Evolutionary conservation across 257 asterid species (phyloP), one percentile per base, ranked within the genome.

Genomic region (Knoxia roxburghii): DNA sequence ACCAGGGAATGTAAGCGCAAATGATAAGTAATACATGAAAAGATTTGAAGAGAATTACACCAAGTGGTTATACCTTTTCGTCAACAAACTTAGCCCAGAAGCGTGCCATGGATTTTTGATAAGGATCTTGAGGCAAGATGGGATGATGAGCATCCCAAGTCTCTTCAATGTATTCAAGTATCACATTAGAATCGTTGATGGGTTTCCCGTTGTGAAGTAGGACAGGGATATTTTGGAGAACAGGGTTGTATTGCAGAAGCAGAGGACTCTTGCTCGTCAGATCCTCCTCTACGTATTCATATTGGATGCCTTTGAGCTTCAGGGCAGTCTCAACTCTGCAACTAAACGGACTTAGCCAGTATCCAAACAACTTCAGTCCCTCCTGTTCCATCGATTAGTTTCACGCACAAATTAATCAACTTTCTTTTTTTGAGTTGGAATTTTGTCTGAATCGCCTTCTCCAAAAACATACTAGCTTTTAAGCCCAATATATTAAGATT

Each of bases 121-220:
- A 67, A 2, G 84, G 88, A 53, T 84, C 73, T 43, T 77, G 41
- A 7, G 93, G 86, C 56, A 82, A 43, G 48, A 86, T 69, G 3
- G 77, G 13, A 2, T 59, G 27, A 13, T 77, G 79, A 15, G 77
- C 79, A 29, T 72, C 54, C 80, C 82, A 86, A 2, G 71, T 70
- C 53, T 84, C 84, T 3, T 86, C 89, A 23, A 86, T 78, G 67
- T 86, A 86, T 33, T 86, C 84, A 29, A 86, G 76, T 53, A 86
- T 84, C n/a, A 77, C 50, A 0, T 65, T 14, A 10, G 93, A 86
- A 29, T 86, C 87, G 15, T 18, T 7, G 23, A 86, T 66, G 20
- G 89, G 68, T 9, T 73, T 86, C 6, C 79, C 88, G 29, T 84
- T 78, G 73, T 84, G 87, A 1, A 86, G 9, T 14, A 84, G 18